Evolutionary conservation across 805 yeast genomes (phyloP).

Genomic region (Wickerhamomyces hampshirensis): DNA sequence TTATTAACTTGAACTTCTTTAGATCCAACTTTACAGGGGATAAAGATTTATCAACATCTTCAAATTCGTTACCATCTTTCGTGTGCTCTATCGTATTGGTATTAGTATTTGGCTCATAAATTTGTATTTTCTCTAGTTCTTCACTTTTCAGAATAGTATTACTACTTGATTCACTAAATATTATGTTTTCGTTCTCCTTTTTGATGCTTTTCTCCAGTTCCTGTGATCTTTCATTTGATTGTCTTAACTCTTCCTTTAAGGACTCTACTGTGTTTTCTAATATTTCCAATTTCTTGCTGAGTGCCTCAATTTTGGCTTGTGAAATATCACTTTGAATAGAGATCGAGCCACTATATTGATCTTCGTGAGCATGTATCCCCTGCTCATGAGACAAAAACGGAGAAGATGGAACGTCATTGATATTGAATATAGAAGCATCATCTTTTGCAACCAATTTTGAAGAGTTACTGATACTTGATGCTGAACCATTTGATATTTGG

Average conservation of each 20-base stretch:
- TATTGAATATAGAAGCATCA: background rate
- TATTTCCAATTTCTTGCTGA: constrained; percentile 13
- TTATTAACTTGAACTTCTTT: constrained; percentile 13
- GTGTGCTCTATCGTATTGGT: background rate
- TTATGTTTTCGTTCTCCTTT: constrained; percentile 2
- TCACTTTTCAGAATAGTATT: constrained; percentile 13
- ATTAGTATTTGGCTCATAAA: constrained; percentile 2
- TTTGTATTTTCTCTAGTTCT: constrained; percentile 10
- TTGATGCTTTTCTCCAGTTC: constrained; percentile 13
- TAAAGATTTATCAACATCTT: constrained; percentile 16
- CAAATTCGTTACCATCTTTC: constrained; percentile 12
- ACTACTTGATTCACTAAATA: constrained; percentile 10
- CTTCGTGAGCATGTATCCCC: background rate
- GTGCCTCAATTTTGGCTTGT: constrained; percentile 4
- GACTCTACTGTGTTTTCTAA: constrained; percentile 19
- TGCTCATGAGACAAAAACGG: background rate
- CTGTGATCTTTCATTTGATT: constrained; percentile 18
- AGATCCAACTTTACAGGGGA: constrained; percentile 22
- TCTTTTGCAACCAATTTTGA: background rate
- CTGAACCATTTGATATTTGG: background rate
- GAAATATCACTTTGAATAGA: background rate
- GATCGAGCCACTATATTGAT: background rate
- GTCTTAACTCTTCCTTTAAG: constrained; percentile 15
- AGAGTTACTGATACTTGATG: background rate
- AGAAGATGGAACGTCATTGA: background rate